These are phyloP conservation scores for Fomitiporia mediterranea DNA, from an alignment of 1,284 basidiomycete genomes.

Conservation along the genomic window DNA sequence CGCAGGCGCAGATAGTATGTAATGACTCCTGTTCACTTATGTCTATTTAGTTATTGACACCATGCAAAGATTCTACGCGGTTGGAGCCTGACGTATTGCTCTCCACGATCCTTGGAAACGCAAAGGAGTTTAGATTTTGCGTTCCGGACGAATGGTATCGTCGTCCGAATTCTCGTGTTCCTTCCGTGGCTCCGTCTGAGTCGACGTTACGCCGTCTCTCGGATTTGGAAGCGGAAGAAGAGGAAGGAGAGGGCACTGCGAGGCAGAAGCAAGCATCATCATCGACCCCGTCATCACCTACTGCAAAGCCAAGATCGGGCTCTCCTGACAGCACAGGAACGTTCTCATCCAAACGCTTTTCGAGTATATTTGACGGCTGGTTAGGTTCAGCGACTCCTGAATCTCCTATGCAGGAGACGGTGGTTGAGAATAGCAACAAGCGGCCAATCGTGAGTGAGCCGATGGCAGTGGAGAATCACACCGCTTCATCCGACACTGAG, in stretches of 20 bases:
- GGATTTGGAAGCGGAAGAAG: slow-evolving; percentile 49
- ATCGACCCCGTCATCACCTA: slow-evolving; percentile 24
- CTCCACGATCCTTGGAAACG: background rate
- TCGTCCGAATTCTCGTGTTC: slow-evolving; percentile 51
- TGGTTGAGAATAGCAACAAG: background rate
- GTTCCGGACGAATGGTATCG: slow-evolving; percentile 79
- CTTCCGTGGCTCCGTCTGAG: slow-evolving; percentile 47
- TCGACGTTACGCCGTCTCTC: slow-evolving; percentile 45
- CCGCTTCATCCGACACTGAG: slow-evolving; percentile 7
- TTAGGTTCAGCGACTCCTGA: slow-evolving; percentile 11
- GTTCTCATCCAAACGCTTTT: slow-evolving; percentile 16
- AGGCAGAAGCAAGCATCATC: slow-evolving; percentile 38
- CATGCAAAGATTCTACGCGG: slow-evolving; percentile 13
- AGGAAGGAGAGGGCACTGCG: slow-evolving; percentile 56
- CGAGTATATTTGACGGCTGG: slow-evolving; percentile 19
- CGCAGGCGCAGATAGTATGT: slow-evolving; percentile 46
- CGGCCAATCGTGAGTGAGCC: slow-evolving; percentile 20
- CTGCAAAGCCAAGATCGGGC: slow-evolving; percentile 18
- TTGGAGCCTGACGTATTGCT: background rate
- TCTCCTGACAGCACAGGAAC: slow-evolving; percentile 15
- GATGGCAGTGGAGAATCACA: slow-evolving; percentile 6
- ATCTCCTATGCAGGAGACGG: slow-evolving; percentile 8
- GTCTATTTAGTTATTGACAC: background rate
- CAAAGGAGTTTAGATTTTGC: slow-evolving; percentile 43
- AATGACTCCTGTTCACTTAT: background rate